Percentiles rank a stretch among this genome's conserved stretches.
Evolutionary conservation across 306 rosid genomes (phyloP).

Genomic region (Casuarina equisetifolia): DNA sequence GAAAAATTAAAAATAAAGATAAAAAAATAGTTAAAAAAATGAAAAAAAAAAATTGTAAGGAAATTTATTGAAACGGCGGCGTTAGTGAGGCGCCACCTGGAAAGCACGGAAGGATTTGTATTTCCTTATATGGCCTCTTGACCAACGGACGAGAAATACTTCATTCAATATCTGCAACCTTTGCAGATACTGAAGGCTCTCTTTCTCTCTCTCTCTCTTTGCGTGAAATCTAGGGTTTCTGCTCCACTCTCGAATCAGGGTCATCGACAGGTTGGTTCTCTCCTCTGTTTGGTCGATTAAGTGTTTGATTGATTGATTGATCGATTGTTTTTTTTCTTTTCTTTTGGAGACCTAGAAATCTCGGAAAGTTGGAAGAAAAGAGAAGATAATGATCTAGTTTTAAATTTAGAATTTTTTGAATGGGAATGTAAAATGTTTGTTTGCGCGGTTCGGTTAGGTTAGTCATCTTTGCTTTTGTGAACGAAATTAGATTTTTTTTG

Average conservation of each 20-base stretch:
- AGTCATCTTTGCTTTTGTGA: too few relatives aligned
- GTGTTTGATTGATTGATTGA: neutral
- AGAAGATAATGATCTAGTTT: neutral
- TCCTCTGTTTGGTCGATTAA: neutral
- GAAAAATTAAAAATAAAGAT: too few relatives aligned
- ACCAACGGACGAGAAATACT: too few relatives aligned
- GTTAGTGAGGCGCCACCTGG: too few relatives aligned
- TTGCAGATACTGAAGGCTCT: neutral
- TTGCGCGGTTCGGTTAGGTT: neutral
- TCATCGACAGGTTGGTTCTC: constrained; percentile 6
- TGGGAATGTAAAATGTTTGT: neutral
- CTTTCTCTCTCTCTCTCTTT: neutral
- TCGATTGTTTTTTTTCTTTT: neutral
- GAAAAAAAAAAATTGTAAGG: too few relatives aligned
- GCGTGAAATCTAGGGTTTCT: constrained; percentile 12
- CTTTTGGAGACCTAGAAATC: constrained; percentile 1
- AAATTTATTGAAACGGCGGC: too few relatives aligned
- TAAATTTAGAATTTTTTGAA: neutral
- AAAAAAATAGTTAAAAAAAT: too few relatives aligned
- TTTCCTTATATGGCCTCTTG: too few relatives aligned
- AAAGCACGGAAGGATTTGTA: too few relatives aligned
- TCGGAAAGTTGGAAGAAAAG: neutral
- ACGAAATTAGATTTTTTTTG: neutral
- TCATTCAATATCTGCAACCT: neutral
- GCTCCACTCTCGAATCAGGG: neutral